These are phyloP conservation scores for Aspergillus clavatus DNA, from an alignment of 2,329 filamentous ascomycete species.

Conservation along the genomic window DNA sequence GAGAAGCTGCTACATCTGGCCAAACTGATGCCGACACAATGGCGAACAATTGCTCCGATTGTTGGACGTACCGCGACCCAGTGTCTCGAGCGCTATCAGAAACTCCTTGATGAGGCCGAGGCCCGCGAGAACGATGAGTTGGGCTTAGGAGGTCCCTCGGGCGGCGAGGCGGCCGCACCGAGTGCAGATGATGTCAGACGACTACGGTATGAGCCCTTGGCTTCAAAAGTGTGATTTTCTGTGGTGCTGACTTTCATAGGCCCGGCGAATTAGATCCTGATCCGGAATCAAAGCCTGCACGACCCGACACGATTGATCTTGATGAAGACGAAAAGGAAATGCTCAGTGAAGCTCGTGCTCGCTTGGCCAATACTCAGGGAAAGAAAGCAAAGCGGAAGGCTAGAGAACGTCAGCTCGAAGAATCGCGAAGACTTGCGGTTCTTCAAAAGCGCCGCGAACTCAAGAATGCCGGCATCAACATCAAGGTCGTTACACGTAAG, in stretches of 20 bases:
- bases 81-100: conserved; percentile 95
- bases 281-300: conserved; percentile 89
- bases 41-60: conserved; percentile 95
- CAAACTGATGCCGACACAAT: conserved; percentile 98
- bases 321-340: conserved; percentile 99
- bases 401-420: conserved; percentile 88
- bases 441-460: conserved; percentile 94
- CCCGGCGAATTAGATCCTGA: conserved; percentile 97
- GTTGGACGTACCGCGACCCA: conserved; percentile 95
- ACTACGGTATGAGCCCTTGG: conserved; percentile 50
- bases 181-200: conserved; percentile 87
- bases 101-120: conserved; percentile 92
- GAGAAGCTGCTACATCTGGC: conserved; percentile 94
- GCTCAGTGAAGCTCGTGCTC: conserved; percentile 93
- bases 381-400: conserved; percentile 99
- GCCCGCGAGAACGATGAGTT: conserved; percentile 76
- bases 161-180: conserved; percentile 80
- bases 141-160: conserved; percentile 71
- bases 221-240: not conserved
- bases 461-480: conserved; percentile 96
- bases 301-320: conserved; percentile 94
- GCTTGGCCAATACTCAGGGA: conserved; percentile 94
- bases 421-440: conserved; percentile 81
- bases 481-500: conserved; percentile 88
- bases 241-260: conserved; percentile 26